A percentile compares a stretch with the other conserved stretches of the same genome.
Conservation (phyloP, 495 filamentous ascomycete genomes). For the Neurospora africana region DNA sequence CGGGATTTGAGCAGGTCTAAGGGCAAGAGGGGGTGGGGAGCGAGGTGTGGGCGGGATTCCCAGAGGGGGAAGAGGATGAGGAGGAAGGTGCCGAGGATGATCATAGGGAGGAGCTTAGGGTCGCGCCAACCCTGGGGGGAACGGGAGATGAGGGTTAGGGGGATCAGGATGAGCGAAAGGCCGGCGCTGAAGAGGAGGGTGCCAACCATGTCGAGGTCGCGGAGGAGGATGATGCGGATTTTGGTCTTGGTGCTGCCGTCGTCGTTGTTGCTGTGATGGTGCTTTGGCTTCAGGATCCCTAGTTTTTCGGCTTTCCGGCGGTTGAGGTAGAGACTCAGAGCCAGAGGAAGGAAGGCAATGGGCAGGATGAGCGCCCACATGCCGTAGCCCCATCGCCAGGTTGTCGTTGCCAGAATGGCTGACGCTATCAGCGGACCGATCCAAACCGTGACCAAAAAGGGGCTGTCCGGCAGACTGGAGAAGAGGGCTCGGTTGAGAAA, state of each 20-base stretch:
- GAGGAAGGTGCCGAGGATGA: constrained; percentile 44
- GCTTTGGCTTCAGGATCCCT: constrained; percentile 22
- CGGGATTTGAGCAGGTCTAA: constrained; percentile 49
- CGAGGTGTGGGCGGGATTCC: constrained; percentile 40
- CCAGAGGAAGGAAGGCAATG: constrained; percentile 41
- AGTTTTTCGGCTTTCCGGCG: constrained; percentile 39
- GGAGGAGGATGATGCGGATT: constrained; percentile 32
- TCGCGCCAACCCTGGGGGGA: constrained; percentile 41
- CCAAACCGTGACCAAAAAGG: constrained; percentile 52
- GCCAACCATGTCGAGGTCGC: constrained; percentile 51
- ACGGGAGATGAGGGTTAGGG: constrained; percentile 45
- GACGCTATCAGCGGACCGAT: constrained; percentile 36
- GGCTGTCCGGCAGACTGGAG: constrained; percentile 48
- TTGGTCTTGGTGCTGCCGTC: constrained; percentile 5
- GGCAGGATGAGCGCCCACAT: constrained; percentile 49
- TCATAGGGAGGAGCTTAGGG: constrained; percentile 43
- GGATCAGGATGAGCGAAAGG: constrained; percentile 53
- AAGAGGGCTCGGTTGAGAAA: constrained; percentile 51
- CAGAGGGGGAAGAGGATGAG: constrained; percentile 49
- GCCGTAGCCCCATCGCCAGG: constrained; percentile 55
- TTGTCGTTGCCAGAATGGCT: constrained; percentile 29
- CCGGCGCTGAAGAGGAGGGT: constrained; percentile 45
- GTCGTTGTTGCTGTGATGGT: background rate
- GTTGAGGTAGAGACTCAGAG: constrained; percentile 43
- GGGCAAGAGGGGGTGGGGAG: constrained; percentile 49